phyloP scores from a whole-genome alignment of 2,329 filamentous ascomycete genomes.

The Alternaria sp. region DNA sequence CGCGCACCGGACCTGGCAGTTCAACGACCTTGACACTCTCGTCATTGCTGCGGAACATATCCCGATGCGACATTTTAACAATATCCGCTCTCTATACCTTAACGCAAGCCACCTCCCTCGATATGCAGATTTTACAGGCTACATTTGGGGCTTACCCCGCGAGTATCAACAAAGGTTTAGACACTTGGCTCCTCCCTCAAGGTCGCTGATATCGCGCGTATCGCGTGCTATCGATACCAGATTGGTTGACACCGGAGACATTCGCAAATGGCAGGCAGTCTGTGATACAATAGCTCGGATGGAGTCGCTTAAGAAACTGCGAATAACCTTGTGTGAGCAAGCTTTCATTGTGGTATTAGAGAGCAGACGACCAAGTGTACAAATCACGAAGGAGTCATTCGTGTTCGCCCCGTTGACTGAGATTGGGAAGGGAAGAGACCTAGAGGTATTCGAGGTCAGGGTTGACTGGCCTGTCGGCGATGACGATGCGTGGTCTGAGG shows the following conservation, averaged over 20 bases:
- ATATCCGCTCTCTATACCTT: conserved; percentile 7
- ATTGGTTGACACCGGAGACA: neutral
- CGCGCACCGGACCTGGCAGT: neutral
- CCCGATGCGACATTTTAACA: neutral
- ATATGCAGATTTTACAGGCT: neutral
- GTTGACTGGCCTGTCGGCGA: conserved; percentile 10
- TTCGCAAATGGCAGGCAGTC: neutral
- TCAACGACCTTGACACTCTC: conserved; percentile 8
- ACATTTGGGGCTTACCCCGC: conserved; percentile 1
- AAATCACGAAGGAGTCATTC: neutral
- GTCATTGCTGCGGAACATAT: neutral
- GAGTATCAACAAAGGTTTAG: neutral
- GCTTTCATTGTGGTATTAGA: neutral
- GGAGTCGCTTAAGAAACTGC: neutral
- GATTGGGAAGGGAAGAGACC: neutral
- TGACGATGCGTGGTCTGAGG: conserved; percentile 6
- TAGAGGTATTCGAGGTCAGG: conserved; percentile 12
- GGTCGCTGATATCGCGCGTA: neutral
- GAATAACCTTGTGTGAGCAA: neutral
- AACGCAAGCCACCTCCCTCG: neutral
- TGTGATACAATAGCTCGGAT: conserved; percentile 4
- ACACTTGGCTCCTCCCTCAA: neutral
- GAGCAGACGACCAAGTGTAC: neutral
- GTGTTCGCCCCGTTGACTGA: conserved; percentile 1
- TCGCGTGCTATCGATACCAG: neutral